A percentile compares a stretch with the other conserved stretches of the same genome.
Evolutionary conservation across 768 basidiomycete genomes (phyloP).

Genomic region (Coprinellus micaceus): DNA sequence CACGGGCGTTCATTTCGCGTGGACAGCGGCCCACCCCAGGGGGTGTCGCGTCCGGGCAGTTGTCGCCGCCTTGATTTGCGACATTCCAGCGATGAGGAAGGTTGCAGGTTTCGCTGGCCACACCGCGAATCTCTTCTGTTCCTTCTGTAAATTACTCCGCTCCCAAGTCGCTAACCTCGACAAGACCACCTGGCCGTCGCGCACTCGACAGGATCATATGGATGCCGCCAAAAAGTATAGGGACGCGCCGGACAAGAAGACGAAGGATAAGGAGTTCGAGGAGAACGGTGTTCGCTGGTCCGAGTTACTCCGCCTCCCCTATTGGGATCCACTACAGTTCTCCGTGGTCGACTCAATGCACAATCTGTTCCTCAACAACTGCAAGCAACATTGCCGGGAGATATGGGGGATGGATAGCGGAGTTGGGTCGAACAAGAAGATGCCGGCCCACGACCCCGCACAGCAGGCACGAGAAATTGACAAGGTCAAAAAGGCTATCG

Average conservation of each 20-base stretch:
- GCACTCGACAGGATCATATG: not conserved
- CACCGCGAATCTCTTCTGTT: slow-evolving; percentile 8
- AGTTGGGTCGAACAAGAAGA: not conserved
- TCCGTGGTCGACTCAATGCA: slow-evolving; percentile 16
- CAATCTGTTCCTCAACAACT: slow-evolving; percentile 6
- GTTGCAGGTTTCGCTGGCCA: slow-evolving; percentile 21
- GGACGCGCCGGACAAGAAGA: not conserved
- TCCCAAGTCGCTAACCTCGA: slow-evolving; percentile 5
- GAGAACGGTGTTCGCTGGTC: slow-evolving; percentile 13
- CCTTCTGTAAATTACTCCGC: slow-evolving; percentile 2
- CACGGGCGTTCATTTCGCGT: slow-evolving; percentile 20
- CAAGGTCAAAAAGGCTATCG: not conserved
- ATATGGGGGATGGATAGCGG: slow-evolving; percentile 11
- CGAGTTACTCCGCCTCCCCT: slow-evolving; percentile 9
- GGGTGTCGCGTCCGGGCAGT: slow-evolving; percentile 24
- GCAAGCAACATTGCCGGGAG: slow-evolving; percentile 7
- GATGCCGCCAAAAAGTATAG: not conserved
- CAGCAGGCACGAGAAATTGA: not conserved
- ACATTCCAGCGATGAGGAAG: slow-evolving; percentile 29
- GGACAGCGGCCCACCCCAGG: slow-evolving; percentile 11
- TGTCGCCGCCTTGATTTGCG: slow-evolving; percentile 30
- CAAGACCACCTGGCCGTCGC: not conserved
- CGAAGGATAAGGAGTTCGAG: not conserved
- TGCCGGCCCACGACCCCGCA: not conserved
- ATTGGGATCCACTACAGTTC: slow-evolving; percentile 11